These are phyloP conservation scores for Cicer chorassanicum DNA, from an alignment of 306 rosid genomes.

Conservation along the genomic window DNA sequence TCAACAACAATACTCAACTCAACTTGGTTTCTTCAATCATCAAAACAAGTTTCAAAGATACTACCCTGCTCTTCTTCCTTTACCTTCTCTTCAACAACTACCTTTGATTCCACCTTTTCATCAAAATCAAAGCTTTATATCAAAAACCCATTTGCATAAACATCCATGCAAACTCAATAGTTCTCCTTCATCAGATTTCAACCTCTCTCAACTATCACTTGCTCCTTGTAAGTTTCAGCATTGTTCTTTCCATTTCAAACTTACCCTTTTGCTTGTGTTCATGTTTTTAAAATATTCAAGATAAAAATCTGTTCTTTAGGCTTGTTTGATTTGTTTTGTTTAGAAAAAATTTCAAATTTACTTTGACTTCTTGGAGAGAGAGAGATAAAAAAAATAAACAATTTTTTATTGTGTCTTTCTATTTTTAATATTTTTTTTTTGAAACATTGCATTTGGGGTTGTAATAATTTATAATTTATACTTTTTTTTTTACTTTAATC, in stretches of 20 bases:
- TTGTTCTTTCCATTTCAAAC: slow-evolving; percentile 35
- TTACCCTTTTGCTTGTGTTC: slow-evolving; percentile 46
- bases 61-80: slow-evolving; percentile 85
- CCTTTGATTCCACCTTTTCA: slow-evolving; percentile 72
- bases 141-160: slow-evolving; percentile 74
- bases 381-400: not conserved
- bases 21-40: slow-evolving; percentile 58
- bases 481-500: not conserved
- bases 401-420: slow-evolving; percentile 6
- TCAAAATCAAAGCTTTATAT: slow-evolving; percentile 56
- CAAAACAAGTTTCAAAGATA: slow-evolving; percentile 69
- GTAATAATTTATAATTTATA: slow-evolving; percentile 1
- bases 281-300: slow-evolving; percentile 26
- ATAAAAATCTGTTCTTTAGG: slow-evolving; percentile 17
- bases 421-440: not conserved
- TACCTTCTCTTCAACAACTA: slow-evolving; percentile 78
- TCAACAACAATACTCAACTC: slow-evolving; percentile 60
- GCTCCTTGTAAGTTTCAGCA: slow-evolving; percentile 54
- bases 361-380: slow-evolving; percentile 23
- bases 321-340: slow-evolving; percentile 30
- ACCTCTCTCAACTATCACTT: slow-evolving; percentile 53
- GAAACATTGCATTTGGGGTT: slow-evolving; percentile 30
- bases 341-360: not conserved
- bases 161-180: slow-evolving; percentile 70
- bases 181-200: slow-evolving; percentile 67